Evolutionary conservation across 2,329 filamentous ascomycete species (phyloP), one percentile per base, ranked within the genome.

Genomic region (Pyricularia sp.): DNA sequence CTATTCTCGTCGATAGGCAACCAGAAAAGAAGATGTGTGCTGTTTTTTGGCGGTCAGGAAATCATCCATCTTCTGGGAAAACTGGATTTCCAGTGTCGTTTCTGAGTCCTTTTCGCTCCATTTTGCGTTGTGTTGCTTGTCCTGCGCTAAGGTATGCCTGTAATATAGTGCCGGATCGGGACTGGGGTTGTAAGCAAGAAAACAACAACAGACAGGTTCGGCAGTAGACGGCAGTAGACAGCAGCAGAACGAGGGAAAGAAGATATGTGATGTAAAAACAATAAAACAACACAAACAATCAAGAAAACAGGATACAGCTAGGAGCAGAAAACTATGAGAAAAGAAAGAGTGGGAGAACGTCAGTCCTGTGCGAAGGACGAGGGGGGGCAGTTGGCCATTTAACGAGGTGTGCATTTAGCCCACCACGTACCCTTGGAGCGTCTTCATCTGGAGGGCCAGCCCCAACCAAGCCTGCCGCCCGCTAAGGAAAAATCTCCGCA

Each of bases 351-450:
- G 59, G 25, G 59, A 63, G 59, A 28, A 30, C 25, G 58, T 61
- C 25, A 17, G 59, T 63, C 59, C 59, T 63, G 59, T 63, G 59
- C 59, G 26, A 63, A 63, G 25, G 25, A 23, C 59, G 59, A 63
- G 59, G 59, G 58, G 23, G 59, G 58, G 58, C 58, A 61, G 58
- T 61, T 61, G 58, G 58, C 58, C 58, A 61, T 61, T 61, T 61
- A 61, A 61, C 58, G 58, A 61, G 58, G 58, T 61, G 58, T 61
- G 58, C 58, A 61, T 26, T 61, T 61, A 61, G 58, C 58, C 58
- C 58, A 61, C 58, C 58, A 26, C 58, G 58, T 61, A 61, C 58
- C 58, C 58, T 61, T 61, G 58, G 58, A 61, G 58, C n/a, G 58
- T 61, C 14, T 61, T 61, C 58, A 61, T 61, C 58, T 50, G 42